These are phyloP conservation scores for Catunica adiposa DNA, from an alignment of 2,329 filamentous ascomycete species.

Conservation along the genomic window DNA sequence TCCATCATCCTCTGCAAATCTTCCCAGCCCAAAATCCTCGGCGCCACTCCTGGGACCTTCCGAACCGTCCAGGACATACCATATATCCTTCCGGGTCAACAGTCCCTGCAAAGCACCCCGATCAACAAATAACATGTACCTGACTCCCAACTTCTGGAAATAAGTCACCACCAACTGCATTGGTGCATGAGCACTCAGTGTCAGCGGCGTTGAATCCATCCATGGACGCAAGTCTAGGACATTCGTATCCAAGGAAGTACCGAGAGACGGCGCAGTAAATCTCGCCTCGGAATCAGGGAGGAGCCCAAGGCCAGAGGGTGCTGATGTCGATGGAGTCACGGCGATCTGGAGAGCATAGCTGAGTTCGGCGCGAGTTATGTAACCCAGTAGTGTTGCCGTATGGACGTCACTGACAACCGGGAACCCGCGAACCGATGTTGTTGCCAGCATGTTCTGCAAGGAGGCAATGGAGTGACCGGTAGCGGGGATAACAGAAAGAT, in stretches of 20 bases:
- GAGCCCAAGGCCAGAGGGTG: constrained; percentile 34
- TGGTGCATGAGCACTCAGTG: constrained; percentile 57
- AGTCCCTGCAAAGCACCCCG: constrained; percentile 67
- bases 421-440: constrained; percentile 74
- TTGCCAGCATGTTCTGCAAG: constrained; percentile 52
- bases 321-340: constrained; percentile 30
- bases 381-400: constrained; percentile 69
- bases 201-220: constrained; percentile 98
- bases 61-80: constrained; percentile 74
- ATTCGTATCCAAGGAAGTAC: constrained; percentile 35
- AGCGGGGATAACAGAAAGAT: constrained; percentile 73
- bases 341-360: constrained; percentile 59
- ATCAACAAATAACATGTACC: constrained; percentile 79
- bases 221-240: constrained; percentile 83
- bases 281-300: constrained; percentile 59
- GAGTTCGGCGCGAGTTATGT: constrained; percentile 84
- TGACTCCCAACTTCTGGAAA: constrained; percentile 84
- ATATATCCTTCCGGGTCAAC: constrained; percentile 93
- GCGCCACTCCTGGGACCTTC: constrained; percentile 26
- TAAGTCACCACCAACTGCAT: constrained; percentile 79
- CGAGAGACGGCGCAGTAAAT: constrained; percentile 66
- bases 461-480: constrained; percentile 73
- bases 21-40: background rate
- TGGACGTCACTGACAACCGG: constrained; percentile 69
- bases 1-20: background rate